Evolutionary conservation across 2,329 filamentous ascomycete species (phyloP), one percentile per base, ranked within the genome.

Genomic region (Decorospora gaudefroyi): DNA sequence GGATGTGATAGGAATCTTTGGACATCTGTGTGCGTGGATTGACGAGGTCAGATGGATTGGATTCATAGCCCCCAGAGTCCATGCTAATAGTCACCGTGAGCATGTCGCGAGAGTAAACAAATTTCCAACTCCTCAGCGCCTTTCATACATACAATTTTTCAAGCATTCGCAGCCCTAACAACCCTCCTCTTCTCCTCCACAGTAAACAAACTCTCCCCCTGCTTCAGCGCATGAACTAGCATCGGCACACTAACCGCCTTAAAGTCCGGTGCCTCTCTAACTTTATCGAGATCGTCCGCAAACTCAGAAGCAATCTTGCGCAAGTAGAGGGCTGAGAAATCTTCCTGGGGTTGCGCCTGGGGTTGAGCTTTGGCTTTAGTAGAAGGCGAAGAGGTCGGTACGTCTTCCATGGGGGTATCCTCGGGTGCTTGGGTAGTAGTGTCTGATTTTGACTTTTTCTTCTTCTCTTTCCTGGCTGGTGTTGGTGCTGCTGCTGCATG

Each of bases 211-310:
- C 71, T 73, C 3, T 79, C 79, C 0, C 87, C 87, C 61, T 90
- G 86, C 71, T 82, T 80, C 54, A 90, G 67, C 3, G 86, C 85
- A 58, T 80, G 75, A 22, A 90, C 77, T 28, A 90, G 76, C 62
- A 88, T 78, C 4, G 78, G 75, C 19, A 89, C 53, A 51, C 72
- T 77, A 37, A 83, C 82, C 46, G 74, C 74, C 62, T 82, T 84
- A 72, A 90, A 91, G 69, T 90, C 87, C 57, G 83, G 80, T 7
- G 87, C 84, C 26, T 67, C 65, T 53, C 87, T 81, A 49, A 90
- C 75, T 67, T 83, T 82, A 71, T 88, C 83, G 25, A 91, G 76
- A 64, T 90, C 87, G 55, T 89, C 84, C 9, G 84, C 82, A 42
- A 91, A 83, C 65, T 90, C 87, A 36, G 77, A 74, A 0, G 87